Conservation (phyloP, 768 basidiomycete species). For the Leccinum truebloodii region DNA sequence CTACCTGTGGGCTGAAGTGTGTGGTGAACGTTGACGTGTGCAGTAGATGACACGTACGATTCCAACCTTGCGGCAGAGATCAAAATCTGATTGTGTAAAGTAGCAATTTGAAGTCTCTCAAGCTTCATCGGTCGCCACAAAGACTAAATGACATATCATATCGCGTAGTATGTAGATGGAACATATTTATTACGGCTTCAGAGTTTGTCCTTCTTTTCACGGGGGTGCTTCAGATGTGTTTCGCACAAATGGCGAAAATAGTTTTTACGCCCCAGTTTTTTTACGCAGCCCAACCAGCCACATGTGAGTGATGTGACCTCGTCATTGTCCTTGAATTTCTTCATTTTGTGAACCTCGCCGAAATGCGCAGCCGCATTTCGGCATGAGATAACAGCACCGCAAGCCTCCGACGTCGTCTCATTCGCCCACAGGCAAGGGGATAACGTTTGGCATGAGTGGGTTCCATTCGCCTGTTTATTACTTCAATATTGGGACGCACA, state of each 20-base stretch:
- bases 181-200: background rate
- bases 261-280: background rate
- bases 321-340: rapidly evolving
- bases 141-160: background rate
- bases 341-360: background rate
- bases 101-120: too few relatives aligned
- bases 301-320: background rate
- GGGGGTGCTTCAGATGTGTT: background rate
- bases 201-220: background rate
- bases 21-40: too few relatives aligned
- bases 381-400: background rate
- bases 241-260: slow-evolving; percentile 5
- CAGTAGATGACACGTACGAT: too few relatives aligned
- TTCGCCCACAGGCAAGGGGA: background rate
- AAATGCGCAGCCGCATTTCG: background rate
- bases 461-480: background rate
- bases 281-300: background rate
- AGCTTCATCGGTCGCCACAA: too few relatives aligned
- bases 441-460: background rate
- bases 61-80: too few relatives aligned
- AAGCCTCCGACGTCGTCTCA: background rate
- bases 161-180: background rate
- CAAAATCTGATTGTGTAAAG: too few relatives aligned
- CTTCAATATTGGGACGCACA: background rate
- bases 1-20: too few relatives aligned